Evolutionary conservation across 768 basidiomycete genomes (phyloP).

Genomic region (Lentinula aciculospora): DNA sequence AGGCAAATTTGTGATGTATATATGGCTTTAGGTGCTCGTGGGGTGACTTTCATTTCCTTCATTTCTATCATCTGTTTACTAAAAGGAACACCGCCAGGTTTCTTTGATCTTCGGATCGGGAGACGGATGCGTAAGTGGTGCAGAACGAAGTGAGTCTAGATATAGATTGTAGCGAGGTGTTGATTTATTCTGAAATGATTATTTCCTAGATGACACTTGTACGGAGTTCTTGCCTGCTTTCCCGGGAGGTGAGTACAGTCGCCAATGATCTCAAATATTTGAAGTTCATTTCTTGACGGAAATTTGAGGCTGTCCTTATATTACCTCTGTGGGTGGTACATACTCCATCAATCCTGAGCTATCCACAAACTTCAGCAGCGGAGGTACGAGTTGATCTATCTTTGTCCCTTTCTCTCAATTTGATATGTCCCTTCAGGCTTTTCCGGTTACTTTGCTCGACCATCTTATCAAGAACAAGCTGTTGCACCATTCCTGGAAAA

Average conservation of each 20-base stretch:
- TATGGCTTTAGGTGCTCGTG: constrained; percentile 35
- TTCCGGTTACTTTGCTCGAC: constrained; percentile 19
- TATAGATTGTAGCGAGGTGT: no score
- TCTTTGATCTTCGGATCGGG: constrained; percentile 23
- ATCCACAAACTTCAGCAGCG: constrained; percentile 12
- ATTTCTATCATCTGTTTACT: background rate
- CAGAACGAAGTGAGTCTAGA: background rate
- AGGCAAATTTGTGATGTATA: constrained; percentile 12
- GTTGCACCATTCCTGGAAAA: constrained; percentile 25
- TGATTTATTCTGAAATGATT: constrained; percentile 10
- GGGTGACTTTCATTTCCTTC: constrained; percentile 35
- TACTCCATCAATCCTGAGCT: constrained; percentile 20
- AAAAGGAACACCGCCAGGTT: background rate
- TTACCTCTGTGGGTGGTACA: constrained; percentile 34
- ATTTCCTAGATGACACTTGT: constrained; percentile 18
- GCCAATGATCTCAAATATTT: background rate
- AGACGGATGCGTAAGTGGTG: constrained; percentile 35
- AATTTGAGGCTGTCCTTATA: constrained; percentile 21
- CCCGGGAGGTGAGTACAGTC: constrained; percentile 16
- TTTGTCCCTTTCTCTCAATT: background rate
- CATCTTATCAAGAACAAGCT: constrained; percentile 30
- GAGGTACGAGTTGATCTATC: background rate
- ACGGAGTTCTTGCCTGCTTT: constrained; percentile 30
- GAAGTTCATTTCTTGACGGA: background rate
- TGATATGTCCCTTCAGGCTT: constrained; percentile 6